These are phyloP conservation scores for Aspergillus pseudoterreus DNA, from an alignment of 2,329 filamentous ascomycete species.

Conservation along the genomic window DNA sequence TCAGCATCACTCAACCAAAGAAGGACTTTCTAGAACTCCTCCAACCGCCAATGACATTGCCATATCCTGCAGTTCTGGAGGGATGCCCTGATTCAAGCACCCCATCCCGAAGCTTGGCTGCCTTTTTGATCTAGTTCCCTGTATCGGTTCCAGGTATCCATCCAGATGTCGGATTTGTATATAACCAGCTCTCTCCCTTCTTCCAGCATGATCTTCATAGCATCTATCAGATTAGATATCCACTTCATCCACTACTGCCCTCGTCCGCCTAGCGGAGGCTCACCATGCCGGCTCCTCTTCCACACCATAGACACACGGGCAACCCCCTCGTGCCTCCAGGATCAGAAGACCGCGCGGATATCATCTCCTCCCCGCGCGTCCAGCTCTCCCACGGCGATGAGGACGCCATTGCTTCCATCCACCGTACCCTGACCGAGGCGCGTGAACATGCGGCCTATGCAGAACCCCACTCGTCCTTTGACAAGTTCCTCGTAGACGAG, in stretches of 20 bases:
- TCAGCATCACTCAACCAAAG: neutral
- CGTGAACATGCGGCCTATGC: conserved; percentile 19
- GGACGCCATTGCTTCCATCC: conserved; percentile 28
- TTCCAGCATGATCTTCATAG: too few species aligned
- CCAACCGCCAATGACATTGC: neutral
- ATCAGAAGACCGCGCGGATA: conserved; percentile 7
- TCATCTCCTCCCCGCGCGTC: conserved; percentile 21
- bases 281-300: conserved; percentile 27
- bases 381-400: conserved; percentile 27
- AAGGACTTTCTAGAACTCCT: neutral
- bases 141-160: neutral
- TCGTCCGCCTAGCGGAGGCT: neutral
- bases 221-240: too few species aligned
- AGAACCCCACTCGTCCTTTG: conserved; percentile 59
- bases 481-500: conserved; percentile 65
- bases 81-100: too few species aligned
- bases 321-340: conserved; percentile 16
- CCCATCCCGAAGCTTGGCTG: conserved; percentile 16
- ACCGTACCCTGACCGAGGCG: conserved; percentile 26
- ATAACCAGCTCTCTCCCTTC: neutral
- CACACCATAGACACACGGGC: conserved; percentile 19
- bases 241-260: too few species aligned
- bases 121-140: conserved; percentile 11
- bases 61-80: too few species aligned
- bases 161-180: neutral